A percentile compares a stretch with the other conserved stretches of the same genome.
These are phyloP conservation scores for Populus davidiana DNA, from an alignment of 345 rosid genomes.

Conservation along the genomic window DNA sequence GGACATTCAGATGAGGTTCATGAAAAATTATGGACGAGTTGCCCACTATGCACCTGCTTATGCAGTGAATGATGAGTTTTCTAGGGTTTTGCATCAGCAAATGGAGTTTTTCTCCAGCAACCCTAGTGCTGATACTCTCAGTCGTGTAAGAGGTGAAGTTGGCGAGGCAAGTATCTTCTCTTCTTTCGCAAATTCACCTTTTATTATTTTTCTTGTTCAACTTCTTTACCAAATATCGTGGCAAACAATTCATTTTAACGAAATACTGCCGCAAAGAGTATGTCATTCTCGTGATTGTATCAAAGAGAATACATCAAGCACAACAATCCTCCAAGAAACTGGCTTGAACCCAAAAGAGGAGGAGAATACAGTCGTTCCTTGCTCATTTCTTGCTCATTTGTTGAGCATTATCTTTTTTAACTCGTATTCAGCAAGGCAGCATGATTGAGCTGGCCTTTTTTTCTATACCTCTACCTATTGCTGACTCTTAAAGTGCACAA, in stretches of 20 bases:
- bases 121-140: slow-evolving; percentile 83
- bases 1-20: slow-evolving; percentile 92
- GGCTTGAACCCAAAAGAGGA: background rate
- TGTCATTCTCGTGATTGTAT: background rate
- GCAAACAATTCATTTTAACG: background rate
- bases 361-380: background rate
- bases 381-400: background rate
- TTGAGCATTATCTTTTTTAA: background rate
- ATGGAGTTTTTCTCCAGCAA: slow-evolving; percentile 97
- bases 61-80: slow-evolving; percentile 98
- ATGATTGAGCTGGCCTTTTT: background rate
- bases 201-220: background rate
- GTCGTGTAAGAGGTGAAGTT: slow-evolving; percentile 93
- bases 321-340: background rate
- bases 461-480: background rate
- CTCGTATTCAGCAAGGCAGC: background rate
- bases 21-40: slow-evolving; percentile 91
- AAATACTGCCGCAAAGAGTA: background rate
- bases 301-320: background rate
- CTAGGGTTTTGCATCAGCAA: slow-evolving; percentile 97
- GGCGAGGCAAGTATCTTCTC: slow-evolving; percentile 57
- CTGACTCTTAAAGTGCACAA: background rate
- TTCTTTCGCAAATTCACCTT: background rate
- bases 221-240: background rate
- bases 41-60: slow-evolving; percentile 86